Base-by-base conservation (phyloP, 2,329 filamentous ascomycete genomes). In the Xylaria sp. region DNA sequence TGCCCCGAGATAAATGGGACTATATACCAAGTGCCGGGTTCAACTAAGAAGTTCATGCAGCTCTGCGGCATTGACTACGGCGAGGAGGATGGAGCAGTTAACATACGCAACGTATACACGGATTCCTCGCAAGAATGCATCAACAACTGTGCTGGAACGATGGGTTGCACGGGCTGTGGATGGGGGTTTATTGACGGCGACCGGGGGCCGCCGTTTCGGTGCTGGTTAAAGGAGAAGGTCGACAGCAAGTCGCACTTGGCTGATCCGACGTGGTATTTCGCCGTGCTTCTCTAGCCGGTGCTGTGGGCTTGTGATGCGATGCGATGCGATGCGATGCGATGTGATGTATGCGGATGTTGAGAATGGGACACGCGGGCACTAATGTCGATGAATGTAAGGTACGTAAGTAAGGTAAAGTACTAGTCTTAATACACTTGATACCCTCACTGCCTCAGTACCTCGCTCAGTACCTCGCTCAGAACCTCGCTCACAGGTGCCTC, bases 61-160 rank as follows among this genome's bases (percentile, higher is more conserved):
- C 54, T 79, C 17, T 83, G 81, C 68, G 80, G 79, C 29, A 67
- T 81, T 56, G 81, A 83, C 69, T 81, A 79, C 67, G 75, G 71
- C 61, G 75, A 76, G n/a, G 44, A 44, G 17, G 62, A 58, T 23
- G 70, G 72, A 9, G 71, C 71, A 2, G 61, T 66, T 6, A 71
- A 74, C 27, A 51, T 75, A 17, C 61, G 63, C 79, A 69, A 71
- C 47, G 73, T 78, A 21, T 71, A 70, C 59, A 79, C 77, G 1
- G 69, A 72, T 49, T 79, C 67, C 58, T 75, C 80, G 70, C 72
- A 78, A 56, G 78, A 77, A 23, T 82, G 80, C 68, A 80, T 82
- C 66, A 73, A 76, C 47, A 76, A 76, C 35, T 82, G 80, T 63
- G 79, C 79, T 0, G 74, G 73, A 4, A 76, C 74, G 9, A 49